phyloP scores from a whole-genome alignment of 768 basidiomycete species.

The Suillus sp. region DNA sequence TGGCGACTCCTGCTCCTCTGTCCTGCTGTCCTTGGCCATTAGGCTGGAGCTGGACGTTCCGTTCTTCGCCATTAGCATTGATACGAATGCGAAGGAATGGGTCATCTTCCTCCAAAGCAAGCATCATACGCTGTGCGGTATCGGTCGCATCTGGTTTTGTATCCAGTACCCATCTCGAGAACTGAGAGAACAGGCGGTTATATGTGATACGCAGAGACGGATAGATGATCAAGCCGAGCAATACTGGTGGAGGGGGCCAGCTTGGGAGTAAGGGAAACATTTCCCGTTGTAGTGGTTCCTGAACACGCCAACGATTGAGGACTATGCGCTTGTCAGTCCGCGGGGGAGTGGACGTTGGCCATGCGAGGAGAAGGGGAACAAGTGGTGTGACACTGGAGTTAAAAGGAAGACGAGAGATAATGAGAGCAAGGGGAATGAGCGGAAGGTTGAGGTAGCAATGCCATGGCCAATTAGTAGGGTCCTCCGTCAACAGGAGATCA shows the following conservation, averaged over 20 bases:
- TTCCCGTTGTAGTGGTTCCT: conserved; percentile 14
- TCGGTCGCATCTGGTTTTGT: conserved; percentile 24
- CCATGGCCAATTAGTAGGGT: conserved; percentile 75
- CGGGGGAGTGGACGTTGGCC: conserved; percentile 33
- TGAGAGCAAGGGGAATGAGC: conserved; percentile 65
- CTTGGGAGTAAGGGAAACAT: conserved; percentile 32
- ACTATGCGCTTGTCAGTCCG: conserved; percentile 12
- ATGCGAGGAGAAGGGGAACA: conserved; percentile 29
- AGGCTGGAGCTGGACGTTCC: conserved; percentile 15
- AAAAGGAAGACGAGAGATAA: conserved; percentile 58
- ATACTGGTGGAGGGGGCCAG: conserved; percentile 65
- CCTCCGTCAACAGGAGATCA: conserved; percentile 62
- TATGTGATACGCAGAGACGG: conserved; percentile 52
- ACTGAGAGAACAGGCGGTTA: conserved; percentile 39
- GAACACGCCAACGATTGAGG: conserved; percentile 14
- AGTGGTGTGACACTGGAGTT: conserved; percentile 29
- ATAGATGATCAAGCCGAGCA: conserved; percentile 54
- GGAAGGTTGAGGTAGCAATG: conserved; percentile 76
- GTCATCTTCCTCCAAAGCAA: conserved; percentile 29
- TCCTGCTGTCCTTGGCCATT: conserved; percentile 18
- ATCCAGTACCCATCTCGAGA: conserved; percentile 49
- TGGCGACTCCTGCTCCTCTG: conserved; percentile 15
- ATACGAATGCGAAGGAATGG: conserved; percentile 33
- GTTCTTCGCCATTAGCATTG: conserved; percentile 38
- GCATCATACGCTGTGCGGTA: conserved; percentile 23